Percentiles rank a stretch among this genome's conserved stretches.
Evolutionary conservation across 257 asterid species (phyloP).

Genomic region (Haberlea rhodopensis): DNA sequence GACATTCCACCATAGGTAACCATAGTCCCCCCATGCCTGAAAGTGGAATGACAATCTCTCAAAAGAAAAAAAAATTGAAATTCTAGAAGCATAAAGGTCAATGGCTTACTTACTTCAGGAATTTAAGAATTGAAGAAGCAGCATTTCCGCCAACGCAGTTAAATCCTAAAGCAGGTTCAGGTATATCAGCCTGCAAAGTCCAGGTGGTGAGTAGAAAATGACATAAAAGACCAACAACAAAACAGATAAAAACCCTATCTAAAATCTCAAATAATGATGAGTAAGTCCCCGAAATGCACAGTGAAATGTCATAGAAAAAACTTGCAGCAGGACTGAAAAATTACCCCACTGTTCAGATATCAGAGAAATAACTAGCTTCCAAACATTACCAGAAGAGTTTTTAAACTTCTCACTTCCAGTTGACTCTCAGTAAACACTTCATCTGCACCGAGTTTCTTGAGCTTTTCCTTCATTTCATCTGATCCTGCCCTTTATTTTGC

Average conservation of each 20-base stretch:
- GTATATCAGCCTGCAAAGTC: constrained; percentile 55
- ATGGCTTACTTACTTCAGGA: constrained; percentile 65
- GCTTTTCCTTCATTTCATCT: constrained; percentile 74
- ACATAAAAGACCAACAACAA: constrained; percentile 13
- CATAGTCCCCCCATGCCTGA: constrained; percentile 92
- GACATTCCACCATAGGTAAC: constrained; percentile 99
- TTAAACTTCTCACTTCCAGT: constrained; percentile 70
- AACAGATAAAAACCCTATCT: constrained; percentile 10
- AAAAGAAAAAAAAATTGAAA: neutral
- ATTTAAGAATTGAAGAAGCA: constrained; percentile 82
- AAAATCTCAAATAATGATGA: constrained; percentile 17
- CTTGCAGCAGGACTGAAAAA: constrained; percentile 2
- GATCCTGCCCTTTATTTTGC: constrained; percentile 68
- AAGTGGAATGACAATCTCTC: constrained; percentile 22
- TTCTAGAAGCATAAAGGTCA: constrained; percentile 16
- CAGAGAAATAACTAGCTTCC: constrained; percentile 15
- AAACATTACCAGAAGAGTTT: constrained; percentile 70
- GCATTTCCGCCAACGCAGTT: constrained; percentile 97
- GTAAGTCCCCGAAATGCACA: constrained; percentile 5
- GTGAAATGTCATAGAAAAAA: neutral
- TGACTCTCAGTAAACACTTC: constrained; percentile 86
- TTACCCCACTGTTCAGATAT: neutral
- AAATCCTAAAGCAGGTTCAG: constrained; percentile 84
- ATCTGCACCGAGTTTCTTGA: constrained; percentile 77
- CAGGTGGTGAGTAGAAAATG: neutral